phyloP scores from a whole-genome alignment of 1,284 basidiomycete species.

The Irpex sp. region DNA sequence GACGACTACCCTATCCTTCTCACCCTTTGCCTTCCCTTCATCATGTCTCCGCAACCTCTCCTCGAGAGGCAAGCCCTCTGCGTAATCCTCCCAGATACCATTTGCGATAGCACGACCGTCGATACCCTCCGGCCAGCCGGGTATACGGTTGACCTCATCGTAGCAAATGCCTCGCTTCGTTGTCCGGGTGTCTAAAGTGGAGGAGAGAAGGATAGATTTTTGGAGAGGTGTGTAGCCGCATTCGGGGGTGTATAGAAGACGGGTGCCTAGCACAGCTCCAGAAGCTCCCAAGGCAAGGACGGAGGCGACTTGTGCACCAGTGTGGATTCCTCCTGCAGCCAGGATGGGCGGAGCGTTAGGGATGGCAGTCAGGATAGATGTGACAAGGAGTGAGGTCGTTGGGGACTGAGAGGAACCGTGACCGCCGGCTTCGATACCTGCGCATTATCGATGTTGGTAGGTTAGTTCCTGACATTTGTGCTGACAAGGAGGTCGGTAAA shows the following conservation, averaged over 20 bases:
- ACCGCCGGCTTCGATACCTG: slow-evolving; percentile 74
- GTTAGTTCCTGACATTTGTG: not conserved
- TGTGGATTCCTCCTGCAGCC: slow-evolving; percentile 52
- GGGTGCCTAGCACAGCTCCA: slow-evolving; percentile 68
- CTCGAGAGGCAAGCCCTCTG: slow-evolving; percentile 45
- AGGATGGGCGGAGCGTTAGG: slow-evolving; percentile 50
- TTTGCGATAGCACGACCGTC: slow-evolving; percentile 62
- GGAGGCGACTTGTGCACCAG: slow-evolving; percentile 60
- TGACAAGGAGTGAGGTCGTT: slow-evolving; percentile 55
- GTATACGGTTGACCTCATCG: slow-evolving; percentile 53
- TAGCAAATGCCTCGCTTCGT: slow-evolving; percentile 66
- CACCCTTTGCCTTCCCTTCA: slow-evolving; percentile 39
- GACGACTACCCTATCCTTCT: slow-evolving; percentile 44
- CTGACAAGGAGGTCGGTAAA: not conserved
- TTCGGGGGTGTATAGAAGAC: slow-evolving; percentile 67
- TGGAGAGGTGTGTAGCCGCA: slow-evolving; percentile 54
- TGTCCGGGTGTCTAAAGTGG: slow-evolving; percentile 37
- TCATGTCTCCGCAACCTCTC: slow-evolving; percentile 41
- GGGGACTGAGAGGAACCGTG: slow-evolving; percentile 59
- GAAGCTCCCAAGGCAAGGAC: slow-evolving; percentile 63
- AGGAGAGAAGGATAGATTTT: slow-evolving; percentile 45
- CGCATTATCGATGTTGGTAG: not conserved
- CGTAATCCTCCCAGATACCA: slow-evolving; percentile 54
- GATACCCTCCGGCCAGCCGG: slow-evolving; percentile 62
- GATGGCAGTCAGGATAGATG: slow-evolving; percentile 44